Evolutionary conservation across 305 asterid genomes (phyloP).

Genomic region (Fraxinus greggii): DNA sequence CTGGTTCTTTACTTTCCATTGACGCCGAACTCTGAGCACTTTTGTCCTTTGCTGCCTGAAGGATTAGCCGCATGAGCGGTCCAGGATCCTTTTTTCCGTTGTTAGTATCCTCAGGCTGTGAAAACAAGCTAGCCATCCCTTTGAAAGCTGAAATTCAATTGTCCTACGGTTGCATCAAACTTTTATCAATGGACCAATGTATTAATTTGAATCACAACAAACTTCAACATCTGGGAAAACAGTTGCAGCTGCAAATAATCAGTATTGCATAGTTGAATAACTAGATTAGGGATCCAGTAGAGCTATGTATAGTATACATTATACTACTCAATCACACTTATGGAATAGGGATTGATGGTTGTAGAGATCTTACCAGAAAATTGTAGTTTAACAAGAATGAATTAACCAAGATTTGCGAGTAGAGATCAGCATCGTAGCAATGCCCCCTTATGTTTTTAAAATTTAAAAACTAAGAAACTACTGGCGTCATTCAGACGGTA

Average conservation of each 20-base stretch:
- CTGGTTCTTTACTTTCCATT: constrained; percentile 25
- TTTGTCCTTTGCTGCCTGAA: constrained; percentile 21
- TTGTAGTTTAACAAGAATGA: neutral
- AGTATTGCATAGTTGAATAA: neutral
- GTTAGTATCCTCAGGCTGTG: constrained; percentile 16
- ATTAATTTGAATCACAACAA: neutral
- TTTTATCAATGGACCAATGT: neutral
- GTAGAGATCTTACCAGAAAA: neutral
- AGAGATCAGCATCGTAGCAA: neutral
- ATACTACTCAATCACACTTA: neutral
- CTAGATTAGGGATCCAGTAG: neutral
- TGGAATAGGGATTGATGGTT: neutral
- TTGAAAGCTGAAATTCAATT: neutral
- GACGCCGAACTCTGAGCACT: constrained; percentile 5
- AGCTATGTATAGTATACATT: neutral
- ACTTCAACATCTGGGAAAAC: neutral
- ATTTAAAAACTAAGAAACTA: neutral
- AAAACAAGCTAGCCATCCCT: constrained; percentile 29
- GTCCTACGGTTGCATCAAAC: neutral
- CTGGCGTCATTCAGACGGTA: neutral
- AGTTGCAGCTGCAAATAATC: neutral
- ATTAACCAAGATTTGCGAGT: neutral
- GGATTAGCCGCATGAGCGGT: constrained; percentile 29
- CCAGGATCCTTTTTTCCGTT: constrained; percentile 26
- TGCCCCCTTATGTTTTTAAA: neutral